Percentiles rank a stretch among this genome's conserved stretches.
These are phyloP conservation scores for Amanita rubescens DNA, from an alignment of 768 basidiomycete species.

Conservation along the genomic window DNA sequence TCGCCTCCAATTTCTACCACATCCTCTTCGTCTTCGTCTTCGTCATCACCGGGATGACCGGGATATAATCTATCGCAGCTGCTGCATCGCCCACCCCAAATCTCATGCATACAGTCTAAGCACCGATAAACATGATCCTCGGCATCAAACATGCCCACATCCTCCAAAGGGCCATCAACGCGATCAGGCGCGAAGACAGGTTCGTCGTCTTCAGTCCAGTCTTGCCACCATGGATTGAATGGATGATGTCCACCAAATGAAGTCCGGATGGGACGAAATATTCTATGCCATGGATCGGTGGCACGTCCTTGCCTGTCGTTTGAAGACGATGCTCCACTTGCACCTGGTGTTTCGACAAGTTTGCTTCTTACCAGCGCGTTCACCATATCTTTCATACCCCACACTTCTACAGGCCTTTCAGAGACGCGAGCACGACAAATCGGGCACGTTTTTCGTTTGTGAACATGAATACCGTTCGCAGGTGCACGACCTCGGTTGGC, in stretches of 20 bases:
- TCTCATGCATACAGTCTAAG: slow-evolving; percentile 70
- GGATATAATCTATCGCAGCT: slow-evolving; percentile 52
- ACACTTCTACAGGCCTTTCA: slow-evolving; percentile 63
- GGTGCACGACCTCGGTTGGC: slow-evolving; percentile 14
- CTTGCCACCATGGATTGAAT: slow-evolving; percentile 4
- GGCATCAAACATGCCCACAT: slow-evolving; percentile 59
- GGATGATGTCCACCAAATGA: background rate
- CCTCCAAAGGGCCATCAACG: slow-evolving; percentile 25
- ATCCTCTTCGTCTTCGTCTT: slow-evolving; percentile 25
- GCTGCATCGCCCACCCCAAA: slow-evolving; percentile 62
- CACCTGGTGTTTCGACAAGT: slow-evolving; percentile 27
- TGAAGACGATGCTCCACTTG: slow-evolving; percentile 19
- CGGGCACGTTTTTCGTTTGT: slow-evolving; percentile 65
- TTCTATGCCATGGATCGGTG: slow-evolving; percentile 58
- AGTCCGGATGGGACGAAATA: slow-evolving; percentile 35
- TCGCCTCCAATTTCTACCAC: slow-evolving; percentile 1
- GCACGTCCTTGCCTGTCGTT: slow-evolving; percentile 18
- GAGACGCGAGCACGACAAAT: slow-evolving; percentile 57
- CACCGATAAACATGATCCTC: slow-evolving; percentile 79
- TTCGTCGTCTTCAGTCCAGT: slow-evolving; percentile 10
- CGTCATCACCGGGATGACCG: slow-evolving; percentile 40
- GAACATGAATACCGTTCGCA: slow-evolving; percentile 34
- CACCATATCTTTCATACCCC: slow-evolving; percentile 63
- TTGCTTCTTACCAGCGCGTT: slow-evolving; percentile 43
- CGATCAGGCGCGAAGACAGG: slow-evolving; percentile 15